Percentiles rank a stretch among this genome's conserved stretches.
Conservation (phyloP, 139 green algal genomes). For the Volvox reticuliferus region DNA sequence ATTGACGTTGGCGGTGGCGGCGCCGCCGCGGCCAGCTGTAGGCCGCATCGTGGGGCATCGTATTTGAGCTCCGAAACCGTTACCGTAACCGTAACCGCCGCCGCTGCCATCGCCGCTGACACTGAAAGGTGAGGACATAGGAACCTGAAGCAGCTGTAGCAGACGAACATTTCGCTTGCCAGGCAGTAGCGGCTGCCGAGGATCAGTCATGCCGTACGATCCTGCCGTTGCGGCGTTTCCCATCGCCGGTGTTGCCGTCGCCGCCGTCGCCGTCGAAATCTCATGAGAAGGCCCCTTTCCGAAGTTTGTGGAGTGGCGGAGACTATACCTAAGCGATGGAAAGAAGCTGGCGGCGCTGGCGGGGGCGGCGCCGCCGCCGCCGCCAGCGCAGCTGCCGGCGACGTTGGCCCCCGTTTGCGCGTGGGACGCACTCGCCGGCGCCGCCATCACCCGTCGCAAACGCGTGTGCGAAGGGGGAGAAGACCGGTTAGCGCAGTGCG, state of each 20-base stretch:
- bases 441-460: background rate
- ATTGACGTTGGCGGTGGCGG: background rate
- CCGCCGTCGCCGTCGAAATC: background rate
- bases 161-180: constrained; percentile 27
- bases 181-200: background rate
- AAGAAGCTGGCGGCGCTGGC: background rate
- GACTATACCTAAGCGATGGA: background rate
- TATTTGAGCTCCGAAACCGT: too few species aligned
- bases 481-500: too few species aligned
- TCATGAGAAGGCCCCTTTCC: background rate
- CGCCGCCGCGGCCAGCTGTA: background rate
- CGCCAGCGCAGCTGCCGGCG: background rate
- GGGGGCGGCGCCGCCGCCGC: background rate
- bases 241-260: background rate
- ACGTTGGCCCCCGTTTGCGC: background rate
- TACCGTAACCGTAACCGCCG: too few species aligned
- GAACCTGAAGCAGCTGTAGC: constrained; percentile 30
- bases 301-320: background rate
- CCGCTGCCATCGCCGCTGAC: background rate
- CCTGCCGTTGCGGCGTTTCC: background rate
- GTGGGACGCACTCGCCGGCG: too few species aligned
- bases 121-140: background rate
- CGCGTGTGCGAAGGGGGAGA: background rate
- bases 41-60: too few species aligned
- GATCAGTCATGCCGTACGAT: background rate